phyloP scores from a whole-genome alignment of 495 filamentous ascomycete genomes.

The Aspergillus carlsbadensis region DNA sequence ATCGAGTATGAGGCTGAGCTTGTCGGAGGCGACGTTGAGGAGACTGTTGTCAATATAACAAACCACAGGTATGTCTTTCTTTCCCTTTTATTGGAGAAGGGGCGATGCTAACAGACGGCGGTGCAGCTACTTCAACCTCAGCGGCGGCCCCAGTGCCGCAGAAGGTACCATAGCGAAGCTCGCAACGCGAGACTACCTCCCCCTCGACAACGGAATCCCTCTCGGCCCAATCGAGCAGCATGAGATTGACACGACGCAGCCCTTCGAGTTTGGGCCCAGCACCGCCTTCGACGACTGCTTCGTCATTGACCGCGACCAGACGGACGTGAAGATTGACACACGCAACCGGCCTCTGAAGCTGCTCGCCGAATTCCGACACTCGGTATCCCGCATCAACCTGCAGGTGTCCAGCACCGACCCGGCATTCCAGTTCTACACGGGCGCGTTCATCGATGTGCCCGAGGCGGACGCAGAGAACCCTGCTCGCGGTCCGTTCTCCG shows the following conservation, averaged over 20 bases:
- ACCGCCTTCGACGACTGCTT: slow-evolving; percentile 91
- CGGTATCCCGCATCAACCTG: slow-evolving; percentile 69
- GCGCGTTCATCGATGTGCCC: slow-evolving; percentile 77
- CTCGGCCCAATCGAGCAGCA: slow-evolving; percentile 49
- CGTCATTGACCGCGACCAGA: slow-evolving; percentile 63
- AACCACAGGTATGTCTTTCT: slow-evolving; percentile 76
- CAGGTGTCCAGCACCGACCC: slow-evolving; percentile 88
- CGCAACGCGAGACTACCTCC: slow-evolving; percentile 68
- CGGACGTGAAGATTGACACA: slow-evolving; percentile 73
- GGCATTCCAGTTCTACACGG: slow-evolving; percentile 95
- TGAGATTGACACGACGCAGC: slow-evolving; percentile 48
- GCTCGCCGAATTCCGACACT: slow-evolving; percentile 68
- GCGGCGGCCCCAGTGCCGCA: slow-evolving; percentile 58
- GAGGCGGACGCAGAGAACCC: slow-evolving; percentile 59
- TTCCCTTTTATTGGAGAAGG: neutral
- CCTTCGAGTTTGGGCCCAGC: slow-evolving; percentile 65
- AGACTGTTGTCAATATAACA: slow-evolving; percentile 87
- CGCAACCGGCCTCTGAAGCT: slow-evolving; percentile 60
- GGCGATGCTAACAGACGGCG: neutral
- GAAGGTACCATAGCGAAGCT: slow-evolving; percentile 75
- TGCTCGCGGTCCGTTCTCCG: slow-evolving; percentile 61
- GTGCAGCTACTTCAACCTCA: slow-evolving; percentile 86
- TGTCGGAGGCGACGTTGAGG: slow-evolving; percentile 69
- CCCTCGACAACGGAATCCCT: slow-evolving; percentile 71
- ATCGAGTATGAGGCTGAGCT: slow-evolving; percentile 90